A percentile compares a stretch with the other conserved stretches of the same genome.
Evolutionary conservation across 176 grass and related monocot species (phyloP).

Genomic region (Eragrostis nindensis): DNA sequence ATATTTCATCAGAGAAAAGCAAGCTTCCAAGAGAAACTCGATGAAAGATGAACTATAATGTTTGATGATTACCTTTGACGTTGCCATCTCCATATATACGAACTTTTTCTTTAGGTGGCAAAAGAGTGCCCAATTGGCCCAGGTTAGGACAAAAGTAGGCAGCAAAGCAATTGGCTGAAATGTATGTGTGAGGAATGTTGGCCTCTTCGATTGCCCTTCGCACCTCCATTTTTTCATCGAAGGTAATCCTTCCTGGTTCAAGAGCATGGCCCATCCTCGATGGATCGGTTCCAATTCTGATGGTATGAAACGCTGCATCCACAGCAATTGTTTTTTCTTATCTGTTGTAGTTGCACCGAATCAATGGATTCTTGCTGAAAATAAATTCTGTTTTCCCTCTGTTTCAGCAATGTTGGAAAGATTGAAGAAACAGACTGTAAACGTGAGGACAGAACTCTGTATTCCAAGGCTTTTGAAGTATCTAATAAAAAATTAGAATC

Average conservation of each 20-base stretch:
- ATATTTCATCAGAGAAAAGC: neutral
- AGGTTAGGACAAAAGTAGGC: conserved; percentile 41
- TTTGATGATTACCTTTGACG: conserved; percentile 35
- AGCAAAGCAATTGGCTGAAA: conserved; percentile 55
- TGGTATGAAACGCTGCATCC: conserved; percentile 52
- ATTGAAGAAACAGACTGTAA: too few relatives aligned
- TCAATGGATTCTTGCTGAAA: too few relatives aligned
- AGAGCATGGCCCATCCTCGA: conserved; percentile 54
- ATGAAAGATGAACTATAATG: neutral
- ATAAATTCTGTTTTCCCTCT: too few relatives aligned
- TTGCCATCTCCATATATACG: conserved; percentile 50
- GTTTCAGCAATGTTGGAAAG: too few relatives aligned
- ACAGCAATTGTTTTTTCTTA: neutral
- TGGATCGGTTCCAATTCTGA: conserved; percentile 74
- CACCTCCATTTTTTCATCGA: conserved; percentile 55
- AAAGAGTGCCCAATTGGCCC: conserved; percentile 31
- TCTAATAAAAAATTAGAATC: too few relatives aligned
- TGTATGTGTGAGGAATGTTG: conserved; percentile 61
- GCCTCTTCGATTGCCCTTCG: conserved; percentile 54
- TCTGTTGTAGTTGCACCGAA: neutral
- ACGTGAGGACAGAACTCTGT: too few relatives aligned
- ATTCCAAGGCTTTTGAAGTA: too few relatives aligned
- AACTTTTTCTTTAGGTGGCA: conserved; percentile 60
- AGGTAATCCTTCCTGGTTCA: conserved; percentile 43
- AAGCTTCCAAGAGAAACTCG: neutral